A percentile compares a stretch with the other conserved stretches of the same genome.
Conservation (phyloP, 1,284 basidiomycete genomes). For the Malassezia japonica region DNA sequence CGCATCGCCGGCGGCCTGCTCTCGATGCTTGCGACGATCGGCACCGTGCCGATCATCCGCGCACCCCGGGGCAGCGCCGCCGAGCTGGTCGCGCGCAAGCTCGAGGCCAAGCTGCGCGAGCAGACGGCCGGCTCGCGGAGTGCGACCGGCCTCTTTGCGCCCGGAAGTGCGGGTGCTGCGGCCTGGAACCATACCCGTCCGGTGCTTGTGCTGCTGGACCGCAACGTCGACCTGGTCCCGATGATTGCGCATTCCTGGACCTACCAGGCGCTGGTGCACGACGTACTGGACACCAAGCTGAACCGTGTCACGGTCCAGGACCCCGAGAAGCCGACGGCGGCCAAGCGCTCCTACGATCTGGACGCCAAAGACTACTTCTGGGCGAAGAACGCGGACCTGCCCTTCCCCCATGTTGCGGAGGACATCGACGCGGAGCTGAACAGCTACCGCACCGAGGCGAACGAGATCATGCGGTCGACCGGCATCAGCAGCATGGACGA, state of each 20-base stretch:
- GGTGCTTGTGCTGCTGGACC: slow-evolving; percentile 78
- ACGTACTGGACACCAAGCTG: slow-evolving; percentile 92
- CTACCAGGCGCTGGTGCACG: slow-evolving; percentile 94
- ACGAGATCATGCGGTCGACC: slow-evolving; percentile 89
- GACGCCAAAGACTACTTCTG: slow-evolving; percentile 99
- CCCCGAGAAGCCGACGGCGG: slow-evolving; percentile 18
- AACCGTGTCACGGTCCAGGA: slow-evolving; percentile 74
- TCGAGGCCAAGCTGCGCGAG: slow-evolving; percentile 85
- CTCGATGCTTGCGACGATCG: slow-evolving; percentile 82
- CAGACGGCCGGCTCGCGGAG: slow-evolving; percentile 65
- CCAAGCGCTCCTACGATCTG: slow-evolving; percentile 63
- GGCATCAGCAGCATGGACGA: slow-evolving; percentile 94
- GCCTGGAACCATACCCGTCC: slow-evolving; percentile 27
- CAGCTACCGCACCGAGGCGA: slow-evolving; percentile 88
- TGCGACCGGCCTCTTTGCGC: slow-evolving; percentile 40
- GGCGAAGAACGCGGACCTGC: slow-evolving; percentile 88
- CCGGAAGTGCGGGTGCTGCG: slow-evolving; percentile 3
- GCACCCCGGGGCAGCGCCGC: slow-evolving; percentile 91
- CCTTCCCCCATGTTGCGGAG: slow-evolving; percentile 96
- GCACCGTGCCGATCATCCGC: slow-evolving; percentile 86
- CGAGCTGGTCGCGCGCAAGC: slow-evolving; percentile 92
- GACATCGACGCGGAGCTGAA: slow-evolving; percentile 89
- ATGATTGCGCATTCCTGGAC: slow-evolving; percentile 98
- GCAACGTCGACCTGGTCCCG: slow-evolving; percentile 88
- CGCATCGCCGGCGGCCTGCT: slow-evolving; percentile 82